A percentile compares a stretch with the other conserved stretches of the same genome.
These are phyloP conservation scores for Caryopteris hybrid DNA, from an alignment of 305 asterid genomes.

Conservation along the genomic window DNA sequence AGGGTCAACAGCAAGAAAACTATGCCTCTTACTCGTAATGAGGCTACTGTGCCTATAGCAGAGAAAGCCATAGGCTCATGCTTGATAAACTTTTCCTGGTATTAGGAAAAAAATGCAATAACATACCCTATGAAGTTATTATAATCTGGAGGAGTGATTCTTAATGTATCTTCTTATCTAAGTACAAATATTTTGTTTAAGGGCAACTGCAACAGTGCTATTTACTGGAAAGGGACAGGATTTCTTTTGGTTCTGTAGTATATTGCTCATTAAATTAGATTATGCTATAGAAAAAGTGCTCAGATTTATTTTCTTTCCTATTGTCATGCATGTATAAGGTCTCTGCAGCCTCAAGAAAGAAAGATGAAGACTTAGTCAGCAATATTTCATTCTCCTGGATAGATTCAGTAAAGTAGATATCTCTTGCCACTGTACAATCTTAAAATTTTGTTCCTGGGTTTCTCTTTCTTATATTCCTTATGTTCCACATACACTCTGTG, in stretches of 20 bases:
- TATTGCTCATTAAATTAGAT: not conserved
- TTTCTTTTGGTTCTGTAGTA: not conserved
- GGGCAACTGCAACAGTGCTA: not conserved
- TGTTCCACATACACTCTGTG: not conserved
- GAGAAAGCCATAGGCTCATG: not conserved
- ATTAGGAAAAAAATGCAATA: not conserved
- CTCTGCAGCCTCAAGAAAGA: slow-evolving; percentile 4
- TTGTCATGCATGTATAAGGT: not conserved
- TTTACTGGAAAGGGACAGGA: not conserved
- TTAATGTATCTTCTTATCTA: not conserved
- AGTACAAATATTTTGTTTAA: not conserved
- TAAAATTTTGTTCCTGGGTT: not conserved
- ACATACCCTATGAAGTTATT: not conserved
- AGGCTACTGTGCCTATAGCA: not conserved
- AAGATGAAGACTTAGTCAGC: not conserved
- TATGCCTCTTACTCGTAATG: not conserved
- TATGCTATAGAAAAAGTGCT: not conserved
- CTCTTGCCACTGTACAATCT: not conserved
- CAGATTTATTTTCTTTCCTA: not conserved
- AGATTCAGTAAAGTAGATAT: not conserved
- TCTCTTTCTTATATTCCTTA: not conserved
- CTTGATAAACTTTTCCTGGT: not conserved
- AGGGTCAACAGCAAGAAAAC: not conserved
- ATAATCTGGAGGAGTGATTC: not conserved
- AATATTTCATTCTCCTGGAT: not conserved